Evolutionary conservation across 441 rosid species (phyloP).

Genomic region (Francoa sonchifolia): DNA sequence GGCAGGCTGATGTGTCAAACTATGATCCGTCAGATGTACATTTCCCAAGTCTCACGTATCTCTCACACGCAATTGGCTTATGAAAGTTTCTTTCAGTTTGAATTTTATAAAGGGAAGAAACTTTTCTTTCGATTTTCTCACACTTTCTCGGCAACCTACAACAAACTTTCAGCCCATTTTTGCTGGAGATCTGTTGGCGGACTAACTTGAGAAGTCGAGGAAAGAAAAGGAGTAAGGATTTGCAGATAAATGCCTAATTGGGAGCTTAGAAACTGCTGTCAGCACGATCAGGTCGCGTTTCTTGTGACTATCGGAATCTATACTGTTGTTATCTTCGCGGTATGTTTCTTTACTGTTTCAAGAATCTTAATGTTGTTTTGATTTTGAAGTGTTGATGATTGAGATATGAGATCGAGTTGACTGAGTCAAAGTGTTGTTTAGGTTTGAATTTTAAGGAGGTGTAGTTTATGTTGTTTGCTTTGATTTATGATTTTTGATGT

Average conservation of each 20-base stretch:
- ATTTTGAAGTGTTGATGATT: not conserved
- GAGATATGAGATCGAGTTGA: not conserved
- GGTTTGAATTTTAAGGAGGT: not conserved
- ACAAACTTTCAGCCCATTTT: too few species aligned
- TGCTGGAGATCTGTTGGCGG: too few species aligned
- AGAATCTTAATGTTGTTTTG: not conserved
- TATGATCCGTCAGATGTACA: too few species aligned
- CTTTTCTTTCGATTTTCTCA: too few species aligned
- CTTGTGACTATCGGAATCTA: conserved; percentile 53
- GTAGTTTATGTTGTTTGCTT: not conserved
- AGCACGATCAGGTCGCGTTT: conserved; percentile 46
- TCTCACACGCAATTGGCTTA: too few species aligned
- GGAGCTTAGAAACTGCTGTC: conserved; percentile 69
- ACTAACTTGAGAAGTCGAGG: too few species aligned
- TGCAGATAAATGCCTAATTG: conserved; percentile 60
- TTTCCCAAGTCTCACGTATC: too few species aligned
- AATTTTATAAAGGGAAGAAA: too few species aligned
- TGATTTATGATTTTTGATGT: not conserved
- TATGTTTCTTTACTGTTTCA: conserved; percentile 12
- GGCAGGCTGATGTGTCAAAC: too few species aligned
- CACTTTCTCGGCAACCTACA: not conserved
- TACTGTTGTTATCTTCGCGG: conserved; percentile 69
- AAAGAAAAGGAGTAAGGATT: too few species aligned
- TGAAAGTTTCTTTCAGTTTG: too few species aligned
- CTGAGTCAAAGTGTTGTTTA: not conserved